Evolutionary conservation across 176 grass and related monocot genomes (phyloP), one percentile per base, ranked within the genome.

Genomic region (Eleusine coracana): DNA sequence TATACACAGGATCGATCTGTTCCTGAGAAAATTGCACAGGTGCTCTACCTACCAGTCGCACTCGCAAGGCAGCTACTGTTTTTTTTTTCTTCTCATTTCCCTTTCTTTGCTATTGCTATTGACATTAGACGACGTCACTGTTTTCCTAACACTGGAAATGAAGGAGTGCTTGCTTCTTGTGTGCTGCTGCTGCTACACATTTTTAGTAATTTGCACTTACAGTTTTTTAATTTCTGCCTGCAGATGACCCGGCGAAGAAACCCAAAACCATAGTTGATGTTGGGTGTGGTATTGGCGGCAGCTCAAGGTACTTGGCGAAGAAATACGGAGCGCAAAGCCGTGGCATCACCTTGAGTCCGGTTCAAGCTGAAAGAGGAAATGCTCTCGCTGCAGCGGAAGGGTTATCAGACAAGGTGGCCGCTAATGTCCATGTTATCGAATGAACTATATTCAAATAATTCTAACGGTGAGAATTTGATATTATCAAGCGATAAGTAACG

Each of bases 271-370:
- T 98, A 63, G 89, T 98, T 6, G 96, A 98, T 36, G 93, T 98
- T 20, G 96, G 96, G 5, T 95, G 93, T 34, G 96, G 96, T 4
- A 98, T 98, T 76, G 93, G 93, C 54, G 96, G 96, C 23, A 98
- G 96, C 79, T 98, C 96, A 28, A 95, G 96, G 89, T 98, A 98
- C 86, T 31, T 98, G 31, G 91, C 87, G 11, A 92, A 87, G 3
- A 98, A 98, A 80, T 98, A 93, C 51, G 93, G 89, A 31, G 91
- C 89, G 11, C 82, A 90, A 37, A 95, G 96, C 75, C 42, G 70
- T 13, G 92, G 92, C 37, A 92, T 98, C 66, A 98, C 96, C 3
- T 59, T 98, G 82, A 98, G 96, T 66, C 96, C 91, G n/a, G 88
- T 98, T 58, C 96, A 98, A 77, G 96, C 85, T 51, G 85, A 93